phyloP scores from a whole-genome alignment of 2,329 filamentous ascomycete genomes.

The Ceratocystis papillata region DNA sequence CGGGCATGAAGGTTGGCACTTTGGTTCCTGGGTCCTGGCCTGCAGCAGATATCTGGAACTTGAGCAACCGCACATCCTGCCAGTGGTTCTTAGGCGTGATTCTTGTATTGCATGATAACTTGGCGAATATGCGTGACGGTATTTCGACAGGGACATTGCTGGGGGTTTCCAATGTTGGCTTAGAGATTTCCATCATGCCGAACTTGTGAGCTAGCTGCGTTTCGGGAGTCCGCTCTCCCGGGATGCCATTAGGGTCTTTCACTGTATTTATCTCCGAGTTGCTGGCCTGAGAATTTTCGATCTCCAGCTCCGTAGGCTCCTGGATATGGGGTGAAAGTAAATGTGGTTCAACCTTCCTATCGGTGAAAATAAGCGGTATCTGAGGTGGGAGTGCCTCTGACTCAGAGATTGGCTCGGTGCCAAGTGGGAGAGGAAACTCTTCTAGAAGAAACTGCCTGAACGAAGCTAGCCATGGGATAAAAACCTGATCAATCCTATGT shows the following conservation, averaged over 20 bases:
- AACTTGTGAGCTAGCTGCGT: constrained; percentile 15
- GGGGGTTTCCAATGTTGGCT: not conserved
- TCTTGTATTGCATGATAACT: constrained; percentile 54
- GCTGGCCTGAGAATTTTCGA: not conserved
- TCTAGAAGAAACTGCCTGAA: constrained; percentile 57
- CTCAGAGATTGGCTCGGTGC: constrained; percentile 58
- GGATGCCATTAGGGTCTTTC: not conserved
- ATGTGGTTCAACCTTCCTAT: not conserved
- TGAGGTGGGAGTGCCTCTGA: constrained; percentile 65
- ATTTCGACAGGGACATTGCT: constrained; percentile 21
- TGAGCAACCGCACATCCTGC: constrained; percentile 85
- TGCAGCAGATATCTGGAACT: constrained; percentile 39
- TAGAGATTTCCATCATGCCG: constrained; percentile 18
- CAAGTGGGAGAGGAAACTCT: constrained; percentile 57
- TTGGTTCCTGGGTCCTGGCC: constrained; percentile 22
- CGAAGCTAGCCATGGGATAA: constrained; percentile 63
- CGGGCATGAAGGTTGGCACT: constrained; percentile 46
- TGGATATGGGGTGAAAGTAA: not conserved
- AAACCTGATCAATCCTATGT: constrained; percentile 65
- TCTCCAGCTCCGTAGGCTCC: not conserved
- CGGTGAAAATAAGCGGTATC: constrained; percentile 31
- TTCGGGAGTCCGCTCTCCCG: constrained; percentile 31
- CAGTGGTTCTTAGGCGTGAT: constrained; percentile 70
- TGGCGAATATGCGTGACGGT: constrained; percentile 32
- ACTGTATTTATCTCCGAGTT: not conserved